Evolutionary conservation across 306 rosid genomes (phyloP), one percentile per base, ranked within the genome.

Genomic region (Biancaea sappan): DNA sequence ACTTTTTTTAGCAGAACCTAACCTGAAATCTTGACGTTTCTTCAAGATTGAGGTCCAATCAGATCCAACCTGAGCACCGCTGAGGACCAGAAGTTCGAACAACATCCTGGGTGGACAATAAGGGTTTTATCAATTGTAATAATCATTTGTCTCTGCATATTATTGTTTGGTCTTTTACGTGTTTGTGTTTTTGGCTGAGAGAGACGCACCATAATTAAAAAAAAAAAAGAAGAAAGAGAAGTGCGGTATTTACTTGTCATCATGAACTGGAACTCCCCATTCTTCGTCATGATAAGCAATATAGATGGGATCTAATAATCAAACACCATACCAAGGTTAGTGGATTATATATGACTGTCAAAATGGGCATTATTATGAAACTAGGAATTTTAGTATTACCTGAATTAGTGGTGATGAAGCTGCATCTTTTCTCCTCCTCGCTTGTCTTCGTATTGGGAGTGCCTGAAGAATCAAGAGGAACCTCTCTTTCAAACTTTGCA

Each of bases 231-330:
- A 46, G 44, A 66, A 62, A 69, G 76, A 53, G 48, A 71, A 9
- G 77, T 14, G 51, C 51, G 64, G 32, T n/a, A 25, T 92, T 90
- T 87, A 95, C 99, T 86, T 88, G 93, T 94, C 99, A 80, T 94
- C 96, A 80, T 87, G 96, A 76, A 90, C 88, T 50, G 98, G 99
- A 80, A 92, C 99, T 50, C 98, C 99, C 99, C 99, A 94, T 84
- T 94, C 98, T 83, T 94, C 88, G 75, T 94, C 99, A 79, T 95
- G 99, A 84, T 95, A 95, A 77, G 98, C 98, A 79, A 94, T 83
- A 84, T 95, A 95, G 77, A 95, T 80, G 58, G 98, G 95, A 88
- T 92, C 99, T 95, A 37, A 50, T 61, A 0, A 75, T 69, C 73
- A 69, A 58, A 83, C 46, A 43, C 62, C 12, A 75, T 25, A 60